phyloP scores from a whole-genome alignment of 1,284 basidiomycete species.

The Leccinum proximum region DNA sequence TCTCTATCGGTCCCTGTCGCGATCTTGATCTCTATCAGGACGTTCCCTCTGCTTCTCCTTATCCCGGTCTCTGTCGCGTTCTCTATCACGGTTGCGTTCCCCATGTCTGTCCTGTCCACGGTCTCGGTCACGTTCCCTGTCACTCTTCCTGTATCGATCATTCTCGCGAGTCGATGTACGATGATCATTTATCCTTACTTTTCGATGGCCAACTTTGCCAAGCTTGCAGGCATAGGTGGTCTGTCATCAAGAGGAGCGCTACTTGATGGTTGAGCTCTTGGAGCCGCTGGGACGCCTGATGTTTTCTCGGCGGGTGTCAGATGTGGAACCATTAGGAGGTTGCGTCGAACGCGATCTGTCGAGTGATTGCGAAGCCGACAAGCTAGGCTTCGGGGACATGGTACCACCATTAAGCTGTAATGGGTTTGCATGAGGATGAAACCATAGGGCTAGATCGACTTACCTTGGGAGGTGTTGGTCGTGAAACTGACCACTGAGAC shows the following conservation, averaged over 20 bases:
- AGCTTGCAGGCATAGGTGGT: constrained; percentile 28
- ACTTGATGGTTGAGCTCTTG: constrained; percentile 49
- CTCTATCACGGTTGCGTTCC: constrained; percentile 44
- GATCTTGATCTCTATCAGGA: constrained; percentile 40
- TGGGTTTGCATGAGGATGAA: constrained; percentile 9
- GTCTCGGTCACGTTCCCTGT: constrained; percentile 45
- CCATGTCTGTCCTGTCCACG: constrained; percentile 40
- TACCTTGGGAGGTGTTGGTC: constrained; percentile 26
- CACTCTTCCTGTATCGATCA: constrained; percentile 43
- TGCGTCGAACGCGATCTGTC: constrained; percentile 42
- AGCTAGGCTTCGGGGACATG: constrained; percentile 35
- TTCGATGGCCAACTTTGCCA: constrained; percentile 59
- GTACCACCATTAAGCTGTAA: constrained; percentile 34
- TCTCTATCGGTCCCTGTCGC: constrained; percentile 35
- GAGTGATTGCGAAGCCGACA: constrained; percentile 23
- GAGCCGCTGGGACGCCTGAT: constrained; percentile 49
- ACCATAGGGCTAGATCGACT: constrained; percentile 17
- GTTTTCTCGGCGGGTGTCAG: constrained; percentile 25
- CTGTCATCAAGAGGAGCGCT: constrained; percentile 22
- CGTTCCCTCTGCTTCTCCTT: constrained; percentile 39
- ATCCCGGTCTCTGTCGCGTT: constrained; percentile 38
- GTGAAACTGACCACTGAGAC: constrained; percentile 50
- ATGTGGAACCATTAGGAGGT: constrained; percentile 35
- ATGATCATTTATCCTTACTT: constrained; percentile 43
- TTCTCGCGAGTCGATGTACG: constrained; percentile 29